These are phyloP conservation scores for Aspergillus melleus DNA, from an alignment of 2,329 filamentous ascomycete genomes.

Conservation along the genomic window DNA sequence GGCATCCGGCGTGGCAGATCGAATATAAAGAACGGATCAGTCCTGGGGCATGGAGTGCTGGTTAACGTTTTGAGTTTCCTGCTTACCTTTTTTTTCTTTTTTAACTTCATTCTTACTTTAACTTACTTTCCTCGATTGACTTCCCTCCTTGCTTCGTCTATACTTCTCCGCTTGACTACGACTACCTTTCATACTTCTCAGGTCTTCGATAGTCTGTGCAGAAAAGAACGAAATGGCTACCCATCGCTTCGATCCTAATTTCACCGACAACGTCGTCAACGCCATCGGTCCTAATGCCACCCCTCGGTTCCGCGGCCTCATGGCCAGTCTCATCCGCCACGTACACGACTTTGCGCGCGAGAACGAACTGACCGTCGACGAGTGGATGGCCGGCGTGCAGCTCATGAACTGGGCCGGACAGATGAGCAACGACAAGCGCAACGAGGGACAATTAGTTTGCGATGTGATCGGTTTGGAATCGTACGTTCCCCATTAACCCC, in stretches of 20 bases:
- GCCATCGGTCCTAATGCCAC: slow-evolving; percentile 70
- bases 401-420: slow-evolving; percentile 63
- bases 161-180: too few relatives aligned
- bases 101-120: neutral
- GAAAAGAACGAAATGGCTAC: slow-evolving; percentile 14
- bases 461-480: slow-evolving; percentile 61
- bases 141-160: too few relatives aligned
- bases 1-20: neutral
- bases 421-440: slow-evolving; percentile 63
- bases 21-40: neutral
- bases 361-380: slow-evolving; percentile 58
- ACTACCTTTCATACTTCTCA: too few relatives aligned
- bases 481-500: slow-evolving; percentile 36
- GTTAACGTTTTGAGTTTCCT: neutral
- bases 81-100: neutral
- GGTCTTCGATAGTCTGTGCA: too few relatives aligned
- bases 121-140: neutral
- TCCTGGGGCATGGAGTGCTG: too few relatives aligned
- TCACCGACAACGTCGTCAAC: slow-evolving; percentile 71
- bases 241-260: slow-evolving; percentile 45
- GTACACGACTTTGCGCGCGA: slow-evolving; percentile 62
- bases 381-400: slow-evolving; percentile 58
- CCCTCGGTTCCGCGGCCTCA: slow-evolving; percentile 65
- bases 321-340: slow-evolving; percentile 54
- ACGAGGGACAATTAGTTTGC: slow-evolving; percentile 62